Evolutionary conservation across 345 rosid genomes (phyloP).

Genomic region (Ricinus communis): DNA sequence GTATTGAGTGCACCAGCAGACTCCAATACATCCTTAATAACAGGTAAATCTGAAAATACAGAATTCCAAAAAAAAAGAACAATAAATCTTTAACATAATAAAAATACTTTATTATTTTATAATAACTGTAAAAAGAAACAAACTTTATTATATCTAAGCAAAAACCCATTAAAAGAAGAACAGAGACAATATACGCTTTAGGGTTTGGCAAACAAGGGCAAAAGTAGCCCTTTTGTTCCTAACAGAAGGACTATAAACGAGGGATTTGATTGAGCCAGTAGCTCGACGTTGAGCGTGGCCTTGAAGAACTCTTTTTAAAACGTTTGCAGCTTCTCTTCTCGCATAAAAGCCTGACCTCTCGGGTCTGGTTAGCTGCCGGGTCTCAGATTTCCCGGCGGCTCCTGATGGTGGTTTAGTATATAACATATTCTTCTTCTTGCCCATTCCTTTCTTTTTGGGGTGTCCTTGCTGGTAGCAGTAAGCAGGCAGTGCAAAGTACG

Average conservation of each 20-base stretch:
- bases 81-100: too few species aligned
- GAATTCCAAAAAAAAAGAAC: not conserved
- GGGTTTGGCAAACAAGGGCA: constrained; percentile 95
- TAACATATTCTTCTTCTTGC: not conserved
- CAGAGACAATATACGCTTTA: constrained; percentile 50
- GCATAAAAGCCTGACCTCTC: constrained; percentile 60
- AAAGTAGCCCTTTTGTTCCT: constrained; percentile 82
- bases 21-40: constrained; percentile 73
- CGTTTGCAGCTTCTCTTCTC: constrained; percentile 85
- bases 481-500: too few species aligned
- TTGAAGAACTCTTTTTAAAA: constrained; percentile 59
- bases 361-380: constrained; percentile 12
- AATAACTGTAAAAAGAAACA: not conserved
- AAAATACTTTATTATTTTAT: too few species aligned
- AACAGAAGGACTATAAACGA: constrained; percentile 72
- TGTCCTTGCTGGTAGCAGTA: too few species aligned
- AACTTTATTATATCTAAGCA: not conserved
- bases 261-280: constrained; percentile 72
- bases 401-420: not conserved
- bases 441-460: constrained; percentile 7
- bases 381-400: constrained; percentile 7
- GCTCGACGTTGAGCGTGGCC: constrained; percentile 86
- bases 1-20: constrained; percentile 52
- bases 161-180: not conserved
- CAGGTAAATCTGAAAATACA: constrained; percentile 55